Base-by-base conservation (phyloP, 805 yeast genomes). In the Naumovozyma castellii region DNA sequence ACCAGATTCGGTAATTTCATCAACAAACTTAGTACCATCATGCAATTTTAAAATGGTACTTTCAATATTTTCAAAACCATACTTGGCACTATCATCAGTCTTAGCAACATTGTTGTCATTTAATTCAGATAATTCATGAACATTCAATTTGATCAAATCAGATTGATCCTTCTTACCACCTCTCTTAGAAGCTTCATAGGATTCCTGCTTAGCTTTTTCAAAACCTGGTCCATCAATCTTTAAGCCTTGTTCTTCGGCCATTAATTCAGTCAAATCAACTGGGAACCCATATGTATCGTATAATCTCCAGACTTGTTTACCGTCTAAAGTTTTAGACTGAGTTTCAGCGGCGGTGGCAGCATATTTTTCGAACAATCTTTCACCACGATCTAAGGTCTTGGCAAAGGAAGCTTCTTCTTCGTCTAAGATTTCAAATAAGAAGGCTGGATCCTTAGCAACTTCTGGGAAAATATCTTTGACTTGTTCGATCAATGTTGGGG, bases 201-300 rank as follows among this genome's bases (percentile, higher is more conserved):
- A 84, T 51, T 80, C 94, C 48, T 76, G 74, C 61, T 80, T 84
- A 36, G 98, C 97, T 51, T 76, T 76, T 65, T 88, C 97, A 57
- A 92, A 92, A 28, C 85, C 97, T 37, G 70, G 79, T 61, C 87
- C 95, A 62, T 92, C 97, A 48, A 92, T 90, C 54, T 78, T 80
- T 53, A 92, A 75, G 15, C 94, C 94, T 43, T 92, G 85, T 67
- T 92, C 99, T 65, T 90, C 97, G 35, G 98, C 98, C 99, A 92
- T 92, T 60, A 92, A 75, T 61, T 95, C 79, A 22, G 99, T 92
- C 59, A 92, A 75, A 66, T 92, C 99, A 42, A 87, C 97, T 30
- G 99, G 99, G 83, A 92, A 92, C 43, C 99, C 99, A 59, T 90
- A 92, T 10, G 99, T 92, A 56, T 92, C 99, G 56, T 92, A 92